phyloP scores from a whole-genome alignment of 2,329 filamentous ascomycete genomes.

The Trichophyton schoenleinii region DNA sequence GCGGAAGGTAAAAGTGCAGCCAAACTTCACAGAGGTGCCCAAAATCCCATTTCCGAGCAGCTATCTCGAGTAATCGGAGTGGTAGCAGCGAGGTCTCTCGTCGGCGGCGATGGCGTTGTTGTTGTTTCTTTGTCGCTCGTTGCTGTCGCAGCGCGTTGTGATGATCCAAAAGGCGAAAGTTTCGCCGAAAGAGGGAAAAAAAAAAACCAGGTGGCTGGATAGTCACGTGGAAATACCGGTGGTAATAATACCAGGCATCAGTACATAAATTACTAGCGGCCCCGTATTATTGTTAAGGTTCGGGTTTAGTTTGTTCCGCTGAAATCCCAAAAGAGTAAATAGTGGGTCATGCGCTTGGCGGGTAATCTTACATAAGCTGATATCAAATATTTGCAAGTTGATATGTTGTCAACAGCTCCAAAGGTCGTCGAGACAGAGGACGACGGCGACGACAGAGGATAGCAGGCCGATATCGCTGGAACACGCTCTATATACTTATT shows the following conservation, averaged over 20 bases:
- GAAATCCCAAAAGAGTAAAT: neutral
- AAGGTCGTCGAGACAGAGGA: neutral
- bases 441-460: neutral
- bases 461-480: neutral
- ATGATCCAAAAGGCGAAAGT: neutral
- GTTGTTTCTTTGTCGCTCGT: neutral
- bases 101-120: neutral
- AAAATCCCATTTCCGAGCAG: neutral
- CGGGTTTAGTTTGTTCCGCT: too few relatives aligned
- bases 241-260: neutral
- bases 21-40: neutral
- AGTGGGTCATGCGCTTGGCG: neutral
- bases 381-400: neutral
- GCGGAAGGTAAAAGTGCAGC: neutral
- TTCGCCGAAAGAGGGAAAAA: neutral
- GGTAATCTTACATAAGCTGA: neutral
- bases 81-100: neutral
- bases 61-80: neutral
- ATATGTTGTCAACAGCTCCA: neutral
- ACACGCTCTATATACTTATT: neutral
- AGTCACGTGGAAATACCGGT: neutral
- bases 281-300: too few relatives aligned
- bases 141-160: neutral
- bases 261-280: neutral
- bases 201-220: slow-evolving; percentile 2